These are phyloP conservation scores for Solanum pennellii DNA, from an alignment of 257 asterid genomes.

Conservation along the genomic window DNA sequence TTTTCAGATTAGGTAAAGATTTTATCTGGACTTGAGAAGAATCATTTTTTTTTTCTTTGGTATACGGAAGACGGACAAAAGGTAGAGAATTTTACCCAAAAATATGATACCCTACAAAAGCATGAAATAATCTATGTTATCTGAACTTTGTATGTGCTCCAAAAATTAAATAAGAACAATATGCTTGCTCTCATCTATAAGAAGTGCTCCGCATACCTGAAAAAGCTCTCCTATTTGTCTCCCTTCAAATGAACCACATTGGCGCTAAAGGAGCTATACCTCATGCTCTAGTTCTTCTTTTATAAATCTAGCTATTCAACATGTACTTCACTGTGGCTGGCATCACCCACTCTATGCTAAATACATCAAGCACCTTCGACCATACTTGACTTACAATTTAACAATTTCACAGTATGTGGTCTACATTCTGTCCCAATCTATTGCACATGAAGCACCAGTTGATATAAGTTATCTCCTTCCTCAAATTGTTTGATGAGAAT, in stretches of 20 bases:
- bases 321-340: neutral
- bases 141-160: neutral
- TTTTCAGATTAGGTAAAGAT: neutral
- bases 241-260: neutral
- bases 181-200: neutral
- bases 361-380: neutral
- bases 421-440: neutral
- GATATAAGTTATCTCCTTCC: neutral
- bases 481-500: neutral
- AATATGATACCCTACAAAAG: neutral
- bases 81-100: neutral
- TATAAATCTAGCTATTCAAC: neutral
- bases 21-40: neutral
- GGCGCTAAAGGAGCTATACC: neutral
- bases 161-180: neutral
- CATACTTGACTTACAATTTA: neutral
- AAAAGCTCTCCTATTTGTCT: neutral
- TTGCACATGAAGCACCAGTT: neutral
- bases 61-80: neutral
- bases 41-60: neutral
- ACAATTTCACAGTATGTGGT: neutral
- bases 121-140: neutral
- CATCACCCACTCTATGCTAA: neutral
- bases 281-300: neutral
- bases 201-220: neutral